A percentile compares a stretch with the other conserved stretches of the same genome.
Conservation (phyloP, 2,329 filamentous ascomycete species). For the Aspergillus sp. region DNA sequence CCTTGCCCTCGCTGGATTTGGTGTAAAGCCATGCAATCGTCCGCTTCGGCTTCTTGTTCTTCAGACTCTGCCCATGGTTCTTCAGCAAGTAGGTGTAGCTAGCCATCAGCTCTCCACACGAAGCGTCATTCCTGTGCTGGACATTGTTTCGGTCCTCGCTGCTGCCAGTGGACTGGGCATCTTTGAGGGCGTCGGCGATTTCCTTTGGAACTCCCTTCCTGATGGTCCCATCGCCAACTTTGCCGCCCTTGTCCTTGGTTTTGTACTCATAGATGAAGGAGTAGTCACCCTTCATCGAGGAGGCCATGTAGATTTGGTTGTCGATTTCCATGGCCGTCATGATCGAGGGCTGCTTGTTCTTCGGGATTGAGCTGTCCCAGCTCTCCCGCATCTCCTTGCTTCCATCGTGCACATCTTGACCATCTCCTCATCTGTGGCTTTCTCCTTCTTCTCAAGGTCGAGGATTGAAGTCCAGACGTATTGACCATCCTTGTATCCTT, state of each 20-base stretch:
- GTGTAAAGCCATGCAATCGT: conserved; percentile 1
- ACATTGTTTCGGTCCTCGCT: neutral
- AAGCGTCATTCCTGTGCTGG: neutral
- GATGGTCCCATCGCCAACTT: neutral
- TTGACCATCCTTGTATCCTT: neutral
- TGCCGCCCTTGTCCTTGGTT: neutral
- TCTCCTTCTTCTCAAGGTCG: neutral
- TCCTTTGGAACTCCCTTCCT: neutral
- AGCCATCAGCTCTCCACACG: neutral
- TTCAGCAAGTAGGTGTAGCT: conserved; percentile 1
- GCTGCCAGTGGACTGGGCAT: neutral
- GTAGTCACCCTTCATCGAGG: neutral
- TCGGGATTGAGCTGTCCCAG: neutral
- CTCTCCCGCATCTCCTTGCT: neutral
- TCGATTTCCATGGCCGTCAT: neutral
- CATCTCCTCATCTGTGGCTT: neutral
- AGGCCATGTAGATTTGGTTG: neutral
- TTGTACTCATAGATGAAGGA: neutral
- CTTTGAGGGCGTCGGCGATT: neutral
- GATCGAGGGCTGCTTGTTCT: neutral
- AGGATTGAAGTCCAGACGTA: neutral
- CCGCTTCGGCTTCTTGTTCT: neutral
- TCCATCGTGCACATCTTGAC: neutral
- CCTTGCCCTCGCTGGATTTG: neutral
- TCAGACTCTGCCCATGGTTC: neutral